Percentiles rank a stretch among this genome's conserved stretches.
Evolutionary conservation across 305 asterid genomes (phyloP).

Genomic region (Ajuga reptans): DNA sequence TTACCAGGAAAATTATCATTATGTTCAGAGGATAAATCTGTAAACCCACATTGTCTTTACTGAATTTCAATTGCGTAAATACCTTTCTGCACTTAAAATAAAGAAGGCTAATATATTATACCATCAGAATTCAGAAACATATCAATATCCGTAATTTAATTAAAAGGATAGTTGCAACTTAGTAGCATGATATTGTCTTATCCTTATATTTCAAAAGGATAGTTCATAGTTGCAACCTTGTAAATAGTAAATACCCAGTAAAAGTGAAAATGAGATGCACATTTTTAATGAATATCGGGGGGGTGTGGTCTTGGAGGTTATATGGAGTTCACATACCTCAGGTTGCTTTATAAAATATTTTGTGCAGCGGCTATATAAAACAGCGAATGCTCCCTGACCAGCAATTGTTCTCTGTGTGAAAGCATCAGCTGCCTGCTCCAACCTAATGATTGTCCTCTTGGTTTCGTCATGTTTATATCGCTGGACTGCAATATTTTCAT

Average conservation of each 20-base stretch:
- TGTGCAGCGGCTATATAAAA: slow-evolving; percentile 46
- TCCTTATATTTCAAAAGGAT: background rate
- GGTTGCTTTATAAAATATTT: slow-evolving; percentile 57
- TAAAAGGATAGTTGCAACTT: background rate
- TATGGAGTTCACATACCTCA: slow-evolving; percentile 34
- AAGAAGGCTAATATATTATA: background rate
- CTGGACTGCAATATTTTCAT: slow-evolving; percentile 46
- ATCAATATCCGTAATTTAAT: background rate
- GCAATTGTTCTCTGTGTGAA: slow-evolving; percentile 47
- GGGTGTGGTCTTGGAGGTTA: background rate
- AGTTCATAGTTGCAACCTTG: background rate
- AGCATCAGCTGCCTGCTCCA: slow-evolving; percentile 72
- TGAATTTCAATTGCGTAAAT: background rate
- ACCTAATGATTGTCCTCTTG: slow-evolving; percentile 52
- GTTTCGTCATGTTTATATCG: slow-evolving; percentile 40
- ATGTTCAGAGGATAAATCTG: background rate
- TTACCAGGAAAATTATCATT: background rate
- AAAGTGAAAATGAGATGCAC: background rate
- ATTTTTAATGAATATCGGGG: background rate
- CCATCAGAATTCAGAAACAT: background rate
- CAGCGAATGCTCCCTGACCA: slow-evolving; percentile 55
- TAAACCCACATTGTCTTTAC: background rate
- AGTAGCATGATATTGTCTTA: background rate
- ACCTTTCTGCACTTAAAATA: background rate
- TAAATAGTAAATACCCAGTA: background rate